phyloP scores from a whole-genome alignment of 495 filamentous ascomycete species.

The Delitschia confertaspora region DNA sequence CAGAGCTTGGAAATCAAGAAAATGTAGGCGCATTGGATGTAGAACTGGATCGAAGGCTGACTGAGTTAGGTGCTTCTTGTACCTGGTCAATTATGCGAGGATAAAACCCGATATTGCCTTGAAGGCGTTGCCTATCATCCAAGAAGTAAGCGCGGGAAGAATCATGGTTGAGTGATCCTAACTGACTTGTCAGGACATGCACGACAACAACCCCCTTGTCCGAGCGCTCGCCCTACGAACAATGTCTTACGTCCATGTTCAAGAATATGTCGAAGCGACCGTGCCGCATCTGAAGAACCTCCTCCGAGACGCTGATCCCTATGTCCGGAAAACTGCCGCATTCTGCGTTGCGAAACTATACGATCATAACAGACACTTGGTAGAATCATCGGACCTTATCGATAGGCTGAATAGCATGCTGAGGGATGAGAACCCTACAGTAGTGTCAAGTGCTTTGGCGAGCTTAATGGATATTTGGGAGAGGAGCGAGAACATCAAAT shows the following conservation, averaged over 20 bases:
- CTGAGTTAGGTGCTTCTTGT: conserved; percentile 82
- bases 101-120: conserved; percentile 91
- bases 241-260: conserved; percentile 95
- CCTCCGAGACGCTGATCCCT: conserved; percentile 82
- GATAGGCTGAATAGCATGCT: conserved; percentile 84
- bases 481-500: conserved; percentile 89
- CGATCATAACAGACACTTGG: conserved; percentile 84
- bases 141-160: conserved; percentile 50
- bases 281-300: conserved; percentile 74
- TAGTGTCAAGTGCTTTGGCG: conserved; percentile 89
- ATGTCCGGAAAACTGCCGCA: conserved; percentile 94
- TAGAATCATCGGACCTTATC: conserved; percentile 85
- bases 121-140: conserved; percentile 80
- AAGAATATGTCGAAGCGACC: conserved; percentile 88
- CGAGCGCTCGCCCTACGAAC: conserved; percentile 88
- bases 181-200: conserved; percentile 63
- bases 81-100: conserved; percentile 91
- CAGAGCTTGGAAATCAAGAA: conserved; percentile 98
- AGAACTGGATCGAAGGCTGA: conserved; percentile 2
- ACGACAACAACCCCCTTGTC: conserved; percentile 85
- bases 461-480: conserved; percentile 98
- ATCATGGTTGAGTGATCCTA: not conserved
- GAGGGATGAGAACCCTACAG: conserved; percentile 92
- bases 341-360: conserved; percentile 97
- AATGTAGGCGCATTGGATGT: conserved; percentile 55